Base-by-base conservation (phyloP, 2,329 filamentous ascomycete species). In the Cladophialophora psammophila region DNA sequence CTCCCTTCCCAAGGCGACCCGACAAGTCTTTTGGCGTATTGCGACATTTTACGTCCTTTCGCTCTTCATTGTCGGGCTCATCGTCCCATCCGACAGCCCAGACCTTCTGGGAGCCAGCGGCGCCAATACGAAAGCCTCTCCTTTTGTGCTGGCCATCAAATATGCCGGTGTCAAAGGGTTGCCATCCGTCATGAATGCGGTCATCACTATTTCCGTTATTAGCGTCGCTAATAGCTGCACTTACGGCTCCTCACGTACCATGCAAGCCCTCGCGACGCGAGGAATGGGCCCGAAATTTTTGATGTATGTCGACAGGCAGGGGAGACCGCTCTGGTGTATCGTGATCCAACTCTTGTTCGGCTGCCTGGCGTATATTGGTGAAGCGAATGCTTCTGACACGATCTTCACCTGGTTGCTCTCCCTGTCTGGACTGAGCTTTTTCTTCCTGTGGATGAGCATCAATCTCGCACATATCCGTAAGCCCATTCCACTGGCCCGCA, bases 21-120 rank as follows among this genome's bases (percentile, higher is more conserved):
- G 95, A 80, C 93, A 96, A 55, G 68, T 97, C n/a, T 96, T 97
- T 79, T 97, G 93, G 93, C 90, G 94, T 74, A 96, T 97, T 75
- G 88, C 89, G 3, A 84, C 95, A 60, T 97, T 97, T 82, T 97
- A 97, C 80, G 85, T 97, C 57, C 87, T 96, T 40, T 91, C 91
- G 0, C 85, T 97, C 10, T 88, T 89, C 8, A 82, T 97, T 3
- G 88, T 97, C 66, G 93, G 94, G 31, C 84, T 97, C 0, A 84
- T 97, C 4, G 92, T 97, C 0, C 91, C 90, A 0, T 76, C 74
- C 2, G 80, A 86, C 73, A 87, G 96, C 68, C 62, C 75, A 0
- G 83, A 85, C 3, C 88, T 97, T 0, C 82, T 93, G 0, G 82
- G 83, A 10, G 81, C 78, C n/a, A 85, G 82, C 61, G 82, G 83